phyloP scores from a whole-genome alignment of 305 asterid genomes.

The Caryopteris hybrid region DNA sequence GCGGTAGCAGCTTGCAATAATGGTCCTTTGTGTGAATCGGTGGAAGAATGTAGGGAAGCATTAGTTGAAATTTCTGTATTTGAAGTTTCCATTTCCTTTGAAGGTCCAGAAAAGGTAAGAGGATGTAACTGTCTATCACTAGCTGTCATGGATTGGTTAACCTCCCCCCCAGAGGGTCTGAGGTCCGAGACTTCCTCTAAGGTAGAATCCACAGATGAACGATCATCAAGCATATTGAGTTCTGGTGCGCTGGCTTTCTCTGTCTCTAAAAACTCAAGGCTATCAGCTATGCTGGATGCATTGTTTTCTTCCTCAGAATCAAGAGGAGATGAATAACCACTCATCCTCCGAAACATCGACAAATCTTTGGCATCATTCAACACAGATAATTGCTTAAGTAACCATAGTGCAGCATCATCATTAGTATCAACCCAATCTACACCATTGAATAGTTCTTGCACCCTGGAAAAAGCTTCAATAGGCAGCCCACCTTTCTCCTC shows the following conservation, averaged over 20 bases:
- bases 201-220: slow-evolving; percentile 48
- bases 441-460: slow-evolving; percentile 86
- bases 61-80: slow-evolving; percentile 24
- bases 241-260: slow-evolving; percentile 65
- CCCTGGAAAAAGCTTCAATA: slow-evolving; percentile 89
- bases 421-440: slow-evolving; percentile 80
- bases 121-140: slow-evolving; percentile 35
- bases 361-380: slow-evolving; percentile 84
- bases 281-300: slow-evolving; percentile 85
- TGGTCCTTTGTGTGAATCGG: slow-evolving; percentile 27
- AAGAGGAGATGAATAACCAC: slow-evolving; percentile 78
- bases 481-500: slow-evolving; percentile 95
- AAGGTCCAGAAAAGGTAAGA: slow-evolving; percentile 29
- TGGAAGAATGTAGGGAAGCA: slow-evolving; percentile 23
- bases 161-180: slow-evolving; percentile 38
- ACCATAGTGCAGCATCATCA: slow-evolving; percentile 93
- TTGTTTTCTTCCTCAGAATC: slow-evolving; percentile 98
- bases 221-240: slow-evolving; percentile 57
- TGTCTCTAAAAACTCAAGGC: slow-evolving; percentile 85
- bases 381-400: slow-evolving; percentile 77
- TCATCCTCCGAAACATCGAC: slow-evolving; percentile 64
- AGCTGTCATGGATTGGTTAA: slow-evolving; percentile 26
- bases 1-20: slow-evolving; percentile 26
- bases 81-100: slow-evolving; percentile 26
- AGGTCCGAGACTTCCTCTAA: slow-evolving; percentile 56